Evolutionary conservation across 139 green algal species (phyloP).

Genomic region (Tetradesmus lagerheimii): DNA sequence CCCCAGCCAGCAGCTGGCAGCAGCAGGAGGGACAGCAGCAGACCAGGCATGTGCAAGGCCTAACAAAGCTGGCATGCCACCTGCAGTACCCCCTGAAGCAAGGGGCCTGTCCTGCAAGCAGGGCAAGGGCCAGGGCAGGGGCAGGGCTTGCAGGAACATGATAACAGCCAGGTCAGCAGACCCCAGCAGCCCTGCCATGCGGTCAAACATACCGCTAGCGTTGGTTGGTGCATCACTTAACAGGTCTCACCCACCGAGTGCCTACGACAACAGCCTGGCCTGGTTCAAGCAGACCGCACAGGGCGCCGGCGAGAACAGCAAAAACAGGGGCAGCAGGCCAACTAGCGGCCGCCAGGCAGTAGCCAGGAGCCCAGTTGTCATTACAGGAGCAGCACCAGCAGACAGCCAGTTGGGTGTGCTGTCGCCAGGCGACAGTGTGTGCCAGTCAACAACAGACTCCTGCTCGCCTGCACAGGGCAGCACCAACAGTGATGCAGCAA

Average conservation of each 20-base stretch:
- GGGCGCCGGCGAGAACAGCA: neutral
- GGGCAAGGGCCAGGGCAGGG: neutral
- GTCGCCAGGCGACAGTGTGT: neutral
- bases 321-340: neutral
- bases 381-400: neutral
- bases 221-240: neutral
- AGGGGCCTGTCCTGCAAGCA: neutral
- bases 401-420: neutral
- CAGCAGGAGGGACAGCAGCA: slow-evolving; percentile 16
- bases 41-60: neutral
- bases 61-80: neutral
- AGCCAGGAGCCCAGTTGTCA: neutral
- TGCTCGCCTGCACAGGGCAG: neutral
- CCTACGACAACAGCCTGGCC: slow-evolving; percentile 18
- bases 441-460: neutral
- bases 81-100: neutral
- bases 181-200: neutral
- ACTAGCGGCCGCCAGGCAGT: neutral
- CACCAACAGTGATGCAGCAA: neutral
- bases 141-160: neutral
- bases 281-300: slow-evolving; percentile 24
- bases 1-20: neutral
- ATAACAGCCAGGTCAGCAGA: neutral
- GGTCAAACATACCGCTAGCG: neutral
- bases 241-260: slow-evolving; percentile 3